These are phyloP conservation scores for Alternaria novae-zelandiae DNA, from an alignment of 2,329 filamentous ascomycete species.

Conservation along the genomic window DNA sequence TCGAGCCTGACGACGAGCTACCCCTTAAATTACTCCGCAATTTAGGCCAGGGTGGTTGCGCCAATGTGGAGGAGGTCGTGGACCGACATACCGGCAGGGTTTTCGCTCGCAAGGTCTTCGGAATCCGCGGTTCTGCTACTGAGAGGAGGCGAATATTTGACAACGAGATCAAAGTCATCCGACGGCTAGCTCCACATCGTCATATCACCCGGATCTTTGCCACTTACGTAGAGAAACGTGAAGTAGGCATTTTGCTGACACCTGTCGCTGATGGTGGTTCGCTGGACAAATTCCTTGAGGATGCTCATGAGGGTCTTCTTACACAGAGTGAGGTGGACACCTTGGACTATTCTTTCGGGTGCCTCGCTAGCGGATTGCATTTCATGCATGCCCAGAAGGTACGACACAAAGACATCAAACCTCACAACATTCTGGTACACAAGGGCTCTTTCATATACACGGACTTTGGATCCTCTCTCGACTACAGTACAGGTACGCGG, in stretches of 20 bases:
- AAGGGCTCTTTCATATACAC: conserved; percentile 18
- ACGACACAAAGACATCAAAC: conserved; percentile 29
- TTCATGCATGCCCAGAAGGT: conserved; percentile 20
- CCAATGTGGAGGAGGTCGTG: neutral
- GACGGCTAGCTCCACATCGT: neutral
- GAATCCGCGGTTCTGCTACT: fast-evolving
- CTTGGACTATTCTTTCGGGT: conserved; percentile 11
- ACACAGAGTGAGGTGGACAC: fast-evolving
- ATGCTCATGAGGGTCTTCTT: neutral
- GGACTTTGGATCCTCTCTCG: conserved; percentile 24
- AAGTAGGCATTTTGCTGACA: neutral
- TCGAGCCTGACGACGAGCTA: neutral
- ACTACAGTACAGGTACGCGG: neutral
- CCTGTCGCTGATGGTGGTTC: neutral
- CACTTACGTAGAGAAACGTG: neutral
- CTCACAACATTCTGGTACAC: conserved; percentile 27
- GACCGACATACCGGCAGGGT: neutral
- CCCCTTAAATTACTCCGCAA: neutral
- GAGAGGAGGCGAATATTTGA: neutral
- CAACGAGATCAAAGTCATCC: neutral
- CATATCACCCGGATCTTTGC: neutral
- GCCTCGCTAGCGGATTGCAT: conserved; percentile 17
- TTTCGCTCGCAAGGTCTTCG: neutral
- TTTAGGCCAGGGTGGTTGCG: neutral
- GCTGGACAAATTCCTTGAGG: neutral